phyloP scores from a whole-genome alignment of 2,329 filamentous ascomycete species.

The Colletotrichum sp. region DNA sequence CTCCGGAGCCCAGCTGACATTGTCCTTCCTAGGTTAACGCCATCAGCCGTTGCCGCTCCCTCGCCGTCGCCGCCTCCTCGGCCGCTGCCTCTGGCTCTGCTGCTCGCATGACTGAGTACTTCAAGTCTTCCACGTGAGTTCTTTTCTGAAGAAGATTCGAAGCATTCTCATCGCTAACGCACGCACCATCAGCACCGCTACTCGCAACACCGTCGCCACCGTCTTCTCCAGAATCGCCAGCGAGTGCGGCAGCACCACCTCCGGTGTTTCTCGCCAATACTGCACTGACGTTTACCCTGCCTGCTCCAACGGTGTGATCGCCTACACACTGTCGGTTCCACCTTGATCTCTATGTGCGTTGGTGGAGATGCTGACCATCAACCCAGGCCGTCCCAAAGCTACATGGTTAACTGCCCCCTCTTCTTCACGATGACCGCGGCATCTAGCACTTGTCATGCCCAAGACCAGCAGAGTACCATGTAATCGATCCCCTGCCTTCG shows the following conservation, averaged over 20 bases:
- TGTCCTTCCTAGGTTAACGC: constrained; percentile 40
- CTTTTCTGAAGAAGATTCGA: rapidly evolving
- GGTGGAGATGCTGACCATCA: constrained; percentile 48
- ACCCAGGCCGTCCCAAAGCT: constrained; percentile 45
- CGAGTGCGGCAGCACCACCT: constrained; percentile 58
- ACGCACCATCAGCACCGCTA: constrained; percentile 25
- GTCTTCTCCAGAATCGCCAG: constrained; percentile 55
- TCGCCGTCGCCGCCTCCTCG: constrained; percentile 57
- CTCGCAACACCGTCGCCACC: constrained; percentile 54
- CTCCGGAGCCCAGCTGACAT: background rate
- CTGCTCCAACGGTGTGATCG: constrained; percentile 58
- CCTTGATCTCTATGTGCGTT: constrained; percentile 18
- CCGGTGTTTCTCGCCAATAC: constrained; percentile 57
- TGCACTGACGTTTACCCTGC: constrained; percentile 62
- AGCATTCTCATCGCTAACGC: background rate
- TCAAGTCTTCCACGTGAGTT: constrained; percentile 56
- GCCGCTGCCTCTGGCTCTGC: constrained; percentile 55
- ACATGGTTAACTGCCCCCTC: constrained; percentile 62
- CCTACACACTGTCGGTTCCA: constrained; percentile 56
- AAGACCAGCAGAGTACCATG: constrained; percentile 60
- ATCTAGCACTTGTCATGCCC: background rate
- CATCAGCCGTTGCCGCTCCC: constrained; percentile 55
- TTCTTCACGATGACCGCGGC: constrained; percentile 9
- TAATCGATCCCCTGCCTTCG: constrained; percentile 19
- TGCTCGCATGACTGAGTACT: constrained; percentile 63